phyloP scores from a whole-genome alignment of 345 rosid genomes.

The Melastoma malabathricum region DNA sequence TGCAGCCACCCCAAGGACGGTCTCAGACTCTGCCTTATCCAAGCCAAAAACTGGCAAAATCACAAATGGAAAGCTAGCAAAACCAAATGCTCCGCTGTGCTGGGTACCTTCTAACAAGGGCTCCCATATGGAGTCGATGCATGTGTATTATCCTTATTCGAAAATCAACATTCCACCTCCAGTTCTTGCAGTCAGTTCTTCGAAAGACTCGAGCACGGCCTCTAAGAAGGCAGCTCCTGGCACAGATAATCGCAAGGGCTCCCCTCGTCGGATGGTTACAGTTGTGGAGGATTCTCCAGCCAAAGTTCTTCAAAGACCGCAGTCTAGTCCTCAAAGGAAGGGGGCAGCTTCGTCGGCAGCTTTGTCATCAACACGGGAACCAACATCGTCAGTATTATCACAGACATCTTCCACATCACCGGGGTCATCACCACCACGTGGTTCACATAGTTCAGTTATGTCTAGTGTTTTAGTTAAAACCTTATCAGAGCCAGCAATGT shows the following conservation, averaged over 20 bases:
- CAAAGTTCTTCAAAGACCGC: constrained; percentile 12
- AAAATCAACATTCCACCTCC: constrained; percentile 76
- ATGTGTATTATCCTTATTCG: constrained; percentile 65
- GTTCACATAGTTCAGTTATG: neutral
- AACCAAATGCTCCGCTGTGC: constrained; percentile 57
- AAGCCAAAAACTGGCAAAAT: constrained; percentile 29
- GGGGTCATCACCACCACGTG: constrained; percentile 14
- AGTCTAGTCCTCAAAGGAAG: constrained; percentile 10
- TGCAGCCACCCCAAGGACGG: constrained; percentile 24
- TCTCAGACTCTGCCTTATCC: constrained; percentile 30
- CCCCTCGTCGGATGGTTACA: constrained; percentile 20
- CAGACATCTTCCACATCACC: constrained; percentile 17
- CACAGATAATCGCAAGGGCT: constrained; percentile 22
- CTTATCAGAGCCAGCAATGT: constrained; percentile 8
- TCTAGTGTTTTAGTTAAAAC: neutral
- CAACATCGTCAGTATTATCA: constrained; percentile 2
- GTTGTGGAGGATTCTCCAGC: constrained; percentile 12
- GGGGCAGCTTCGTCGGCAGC: constrained; percentile 18
- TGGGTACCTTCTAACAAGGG: constrained; percentile 91
- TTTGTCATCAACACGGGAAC: constrained; percentile 16
- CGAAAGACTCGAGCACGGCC: constrained; percentile 33
- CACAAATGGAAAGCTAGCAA: constrained; percentile 47
- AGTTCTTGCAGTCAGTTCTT: constrained; percentile 35
- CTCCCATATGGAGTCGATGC: constrained; percentile 64
- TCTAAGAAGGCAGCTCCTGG: constrained; percentile 24